Evolutionary conservation across 176 grass and related monocot genomes (phyloP), one percentile per base, ranked within the genome.

Genomic region (Rhynchospora breviuscula): DNA sequence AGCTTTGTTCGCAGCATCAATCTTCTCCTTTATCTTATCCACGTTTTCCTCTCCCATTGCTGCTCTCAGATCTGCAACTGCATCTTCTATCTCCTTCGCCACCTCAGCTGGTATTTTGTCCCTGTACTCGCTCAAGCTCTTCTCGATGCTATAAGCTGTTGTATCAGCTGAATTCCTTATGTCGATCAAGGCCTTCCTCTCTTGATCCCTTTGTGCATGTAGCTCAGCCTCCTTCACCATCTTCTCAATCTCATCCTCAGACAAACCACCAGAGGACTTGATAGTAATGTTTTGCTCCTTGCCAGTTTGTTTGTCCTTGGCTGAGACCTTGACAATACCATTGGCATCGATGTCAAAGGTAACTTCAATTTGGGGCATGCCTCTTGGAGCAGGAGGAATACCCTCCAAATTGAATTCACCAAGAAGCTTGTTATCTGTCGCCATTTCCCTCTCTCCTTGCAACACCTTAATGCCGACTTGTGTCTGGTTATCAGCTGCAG

Each of bases 361-460:
- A 2, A 97, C 94, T 84, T 97, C 94, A 81, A 97, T 91, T 87
- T 97, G 94, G 54, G 94, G 94, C 91, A 93, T 84, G 2, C 94
- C 94, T 81, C 94, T 93, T 59, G 94, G 94, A 43, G 94, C 94
- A 51, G 97, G 97, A 79, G 97, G 89, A 79, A 99, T 92, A 19
- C 97, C 97, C 78, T 90, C 89, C 67, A 99, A 91, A 85, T 99
- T 89, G 84, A 99, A 99, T 40, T 99, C 97, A 1, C 97, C 97
- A 63, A 99, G 93, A 71, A 99, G 86, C 63, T 99, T 99, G 60
- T 99, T 99, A 89, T 96, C 93, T 43, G 84, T 14, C 0, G 93
- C 91, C 97, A 99, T 99, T 84, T 99, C 97, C 85, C 97, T 99
- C 89, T 99, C 97, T 67, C 97, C 97, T 86, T 99, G 97, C 63